Percentiles rank a stretch among this genome's conserved stretches.
phyloP scores from a whole-genome alignment of 768 basidiomycete genomes.

The Mycena floridula region DNA sequence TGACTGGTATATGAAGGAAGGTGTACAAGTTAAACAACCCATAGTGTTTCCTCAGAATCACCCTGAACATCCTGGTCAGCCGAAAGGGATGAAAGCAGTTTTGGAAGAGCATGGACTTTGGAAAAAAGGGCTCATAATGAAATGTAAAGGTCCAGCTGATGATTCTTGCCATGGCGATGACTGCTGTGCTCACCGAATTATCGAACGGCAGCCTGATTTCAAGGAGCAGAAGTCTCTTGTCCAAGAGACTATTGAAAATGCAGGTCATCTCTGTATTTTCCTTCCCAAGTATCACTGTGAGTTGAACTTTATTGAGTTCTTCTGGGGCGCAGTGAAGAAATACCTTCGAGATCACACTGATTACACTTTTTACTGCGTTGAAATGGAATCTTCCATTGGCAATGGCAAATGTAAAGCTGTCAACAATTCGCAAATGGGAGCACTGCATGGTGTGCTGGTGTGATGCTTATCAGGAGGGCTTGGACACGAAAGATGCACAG shows the following conservation, averaged over 20 bases:
- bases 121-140: constrained; percentile 6
- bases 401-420: constrained; percentile 9
- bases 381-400: constrained; percentile 12
- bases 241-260: constrained; percentile 7
- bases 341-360: constrained; percentile 15
- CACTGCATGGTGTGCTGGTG: constrained; percentile 9
- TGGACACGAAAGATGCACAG: constrained; percentile 13
- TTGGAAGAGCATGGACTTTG: constrained; percentile 20
- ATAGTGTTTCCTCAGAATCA: constrained; percentile 21
- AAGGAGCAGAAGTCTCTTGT: constrained; percentile 14
- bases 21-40: constrained; percentile 5
- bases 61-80: constrained; percentile 12
- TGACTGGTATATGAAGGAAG: constrained; percentile 11
- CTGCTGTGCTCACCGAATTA: constrained; percentile 25
- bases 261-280: constrained; percentile 8
- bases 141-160: constrained; percentile 13
- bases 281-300: constrained; percentile 21
- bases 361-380: constrained; percentile 14
- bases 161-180: neutral
- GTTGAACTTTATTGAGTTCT: constrained; percentile 23
- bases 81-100: constrained; percentile 27
- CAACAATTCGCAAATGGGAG: constrained; percentile 14
- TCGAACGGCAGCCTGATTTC: constrained; percentile 16
- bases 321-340: constrained; percentile 23
- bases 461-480: constrained; percentile 12